Evolutionary conservation across 2,329 filamentous ascomycete genomes (phyloP).

Genomic region (Stemphylium lycopersici): DNA sequence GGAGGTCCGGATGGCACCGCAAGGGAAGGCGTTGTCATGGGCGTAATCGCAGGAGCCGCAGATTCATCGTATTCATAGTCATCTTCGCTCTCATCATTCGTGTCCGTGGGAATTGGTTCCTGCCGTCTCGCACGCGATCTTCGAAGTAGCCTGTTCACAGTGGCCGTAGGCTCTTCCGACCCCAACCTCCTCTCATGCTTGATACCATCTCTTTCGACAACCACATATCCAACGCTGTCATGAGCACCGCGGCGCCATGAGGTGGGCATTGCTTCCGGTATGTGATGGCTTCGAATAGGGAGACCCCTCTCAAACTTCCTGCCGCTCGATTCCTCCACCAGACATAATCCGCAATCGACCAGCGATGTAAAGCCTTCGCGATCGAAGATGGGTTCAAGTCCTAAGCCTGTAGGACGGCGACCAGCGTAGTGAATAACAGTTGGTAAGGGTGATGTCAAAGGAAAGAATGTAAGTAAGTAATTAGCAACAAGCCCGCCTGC

Average conservation of each 20-base stretch:
- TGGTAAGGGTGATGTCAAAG: conserved; percentile 31
- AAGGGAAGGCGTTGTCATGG: conserved; percentile 2
- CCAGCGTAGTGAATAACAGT: conserved; percentile 23
- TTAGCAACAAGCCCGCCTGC: conserved; percentile 48
- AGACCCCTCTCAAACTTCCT: conserved; percentile 44
- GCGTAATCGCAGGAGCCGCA: not conserved
- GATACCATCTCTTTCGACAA: conserved; percentile 33
- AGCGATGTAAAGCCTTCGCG: conserved; percentile 22
- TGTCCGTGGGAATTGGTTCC: conserved; percentile 11
- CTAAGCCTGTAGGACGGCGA: conserved; percentile 46
- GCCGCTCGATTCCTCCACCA: conserved; percentile 37
- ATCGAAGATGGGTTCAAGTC: conserved; percentile 32
- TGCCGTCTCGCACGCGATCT: conserved; percentile 22
- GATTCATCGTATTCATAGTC: not conserved
- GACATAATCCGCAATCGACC: conserved; percentile 43
- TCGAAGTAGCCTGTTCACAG: conserved; percentile 21
- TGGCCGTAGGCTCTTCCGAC: conserved; percentile 25
- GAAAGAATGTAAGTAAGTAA: conserved; percentile 42
- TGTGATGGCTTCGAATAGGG: conserved; percentile 28
- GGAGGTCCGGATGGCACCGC: conserved; percentile 16
- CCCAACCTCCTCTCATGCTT: conserved; percentile 21
- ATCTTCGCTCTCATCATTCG: conserved; percentile 15
- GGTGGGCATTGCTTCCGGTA: conserved; percentile 39
- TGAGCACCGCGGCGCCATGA: conserved; percentile 28
- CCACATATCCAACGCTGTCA: conserved; percentile 35